These are phyloP conservation scores for Salix brachista DNA, from an alignment of 345 rosid species.

Conservation along the genomic window DNA sequence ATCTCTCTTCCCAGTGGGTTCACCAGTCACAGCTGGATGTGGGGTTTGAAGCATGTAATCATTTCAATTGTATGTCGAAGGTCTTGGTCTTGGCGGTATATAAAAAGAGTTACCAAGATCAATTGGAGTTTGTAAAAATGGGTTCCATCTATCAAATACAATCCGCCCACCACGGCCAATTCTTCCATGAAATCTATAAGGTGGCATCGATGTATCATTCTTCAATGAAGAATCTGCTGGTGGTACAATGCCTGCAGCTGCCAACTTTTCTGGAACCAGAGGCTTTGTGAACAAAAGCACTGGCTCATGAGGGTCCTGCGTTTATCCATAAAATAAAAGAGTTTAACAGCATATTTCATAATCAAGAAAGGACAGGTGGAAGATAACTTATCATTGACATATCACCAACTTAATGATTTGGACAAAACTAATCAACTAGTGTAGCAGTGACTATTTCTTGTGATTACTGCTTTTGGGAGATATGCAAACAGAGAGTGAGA, in stretches of 20 bases:
- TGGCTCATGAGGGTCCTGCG: conserved; percentile 92
- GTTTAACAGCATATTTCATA: not conserved
- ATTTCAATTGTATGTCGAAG: not conserved
- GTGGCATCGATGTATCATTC: conserved; percentile 32
- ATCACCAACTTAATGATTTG: not conserved
- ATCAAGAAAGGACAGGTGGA: not conserved
- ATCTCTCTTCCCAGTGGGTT: not conserved
- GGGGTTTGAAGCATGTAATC: not conserved
- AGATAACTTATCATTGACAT: not conserved
- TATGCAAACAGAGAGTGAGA: not conserved
- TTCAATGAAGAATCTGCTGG: conserved; percentile 48
- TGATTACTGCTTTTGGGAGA: not conserved
- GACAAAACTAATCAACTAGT: not conserved
- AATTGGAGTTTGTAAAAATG: conserved; percentile 63
- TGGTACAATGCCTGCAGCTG: conserved; percentile 79
- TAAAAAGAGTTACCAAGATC: conserved; percentile 58
- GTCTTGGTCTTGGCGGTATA: conserved; percentile 59
- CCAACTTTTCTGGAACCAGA: conserved; percentile 80
- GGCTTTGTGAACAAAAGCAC: conserved; percentile 86
- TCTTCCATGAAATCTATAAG: conserved; percentile 56
- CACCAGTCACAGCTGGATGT: not conserved
- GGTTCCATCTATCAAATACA: conserved; percentile 93
- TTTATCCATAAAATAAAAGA: not conserved
- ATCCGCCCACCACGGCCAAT: conserved; percentile 96
- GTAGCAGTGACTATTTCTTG: not conserved